phyloP scores from a whole-genome alignment of 306 rosid genomes.

The Styphnolobium japonicum region DNA sequence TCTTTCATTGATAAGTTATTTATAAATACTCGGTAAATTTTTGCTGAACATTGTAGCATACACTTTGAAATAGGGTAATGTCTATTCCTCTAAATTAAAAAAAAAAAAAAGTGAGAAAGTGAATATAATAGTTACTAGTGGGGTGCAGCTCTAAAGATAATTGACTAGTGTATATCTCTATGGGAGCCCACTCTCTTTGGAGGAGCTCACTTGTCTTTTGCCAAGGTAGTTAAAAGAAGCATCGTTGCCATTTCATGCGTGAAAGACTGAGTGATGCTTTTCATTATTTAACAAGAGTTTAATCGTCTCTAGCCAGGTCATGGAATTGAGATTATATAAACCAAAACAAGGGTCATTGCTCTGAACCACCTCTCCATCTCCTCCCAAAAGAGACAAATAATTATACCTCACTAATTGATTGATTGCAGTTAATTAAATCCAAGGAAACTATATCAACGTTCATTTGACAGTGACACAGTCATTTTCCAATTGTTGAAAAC shows the following conservation, averaged over 20 bases:
- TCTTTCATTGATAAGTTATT: too few relatives aligned
- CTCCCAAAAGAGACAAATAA: background rate
- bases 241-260: background rate
- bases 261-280: background rate
- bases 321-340: background rate
- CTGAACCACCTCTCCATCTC: background rate
- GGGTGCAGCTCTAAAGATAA: slow-evolving; percentile 17
- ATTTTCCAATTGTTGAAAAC: background rate
- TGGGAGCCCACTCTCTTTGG: slow-evolving; percentile 26
- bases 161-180: background rate
- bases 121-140: background rate
- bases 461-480: background rate
- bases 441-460: background rate
- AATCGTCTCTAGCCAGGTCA: background rate
- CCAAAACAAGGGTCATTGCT: slow-evolving; percentile 7
- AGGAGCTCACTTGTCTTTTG: slow-evolving; percentile 18
- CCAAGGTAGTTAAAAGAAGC: background rate
- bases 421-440: slow-evolving; percentile 5
- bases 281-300: background rate
- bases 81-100: too few relatives aligned
- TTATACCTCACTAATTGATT: background rate
- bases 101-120: too few relatives aligned
- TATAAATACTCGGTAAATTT: too few relatives aligned
- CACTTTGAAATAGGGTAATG: too few relatives aligned
- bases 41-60: too few relatives aligned